These are phyloP conservation scores for Xylaria sp. DNA, from an alignment of 2,329 filamentous ascomycete genomes.

Conservation along the genomic window DNA sequence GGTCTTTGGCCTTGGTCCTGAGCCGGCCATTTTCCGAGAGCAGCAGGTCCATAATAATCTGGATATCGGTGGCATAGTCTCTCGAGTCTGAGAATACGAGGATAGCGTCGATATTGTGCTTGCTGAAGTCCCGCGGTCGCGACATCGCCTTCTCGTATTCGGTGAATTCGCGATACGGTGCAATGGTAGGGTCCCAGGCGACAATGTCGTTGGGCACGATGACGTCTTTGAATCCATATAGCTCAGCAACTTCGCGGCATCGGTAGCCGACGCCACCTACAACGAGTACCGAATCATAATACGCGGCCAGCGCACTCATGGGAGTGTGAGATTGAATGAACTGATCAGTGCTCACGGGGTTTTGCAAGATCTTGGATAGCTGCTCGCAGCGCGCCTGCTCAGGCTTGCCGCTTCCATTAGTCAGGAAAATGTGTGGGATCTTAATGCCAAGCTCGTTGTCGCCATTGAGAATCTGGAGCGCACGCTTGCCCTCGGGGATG, in stretches of 20 bases:
- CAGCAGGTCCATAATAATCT: constrained; percentile 80
- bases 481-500: constrained; percentile 74
- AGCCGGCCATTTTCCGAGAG: constrained; percentile 75
- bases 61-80: constrained; percentile 80
- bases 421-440: constrained; percentile 79
- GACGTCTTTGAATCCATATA: constrained; percentile 79
- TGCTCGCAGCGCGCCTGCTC: constrained; percentile 73
- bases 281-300: constrained; percentile 80
- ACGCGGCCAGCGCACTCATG: constrained; percentile 79
- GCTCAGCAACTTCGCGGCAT: constrained; percentile 77
- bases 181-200: constrained; percentile 75
- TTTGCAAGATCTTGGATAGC: constrained; percentile 72
- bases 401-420: constrained; percentile 79
- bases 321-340: constrained; percentile 83
- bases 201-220: constrained; percentile 79
- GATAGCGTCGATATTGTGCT: constrained; percentile 78
- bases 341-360: constrained; percentile 74
- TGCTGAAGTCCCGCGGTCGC: constrained; percentile 76
- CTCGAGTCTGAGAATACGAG: constrained; percentile 79
- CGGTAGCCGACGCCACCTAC: constrained; percentile 80
- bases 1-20: constrained; percentile 73
- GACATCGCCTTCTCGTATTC: constrained; percentile 74
- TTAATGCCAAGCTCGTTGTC: constrained; percentile 83
- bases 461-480: constrained; percentile 77
- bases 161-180: constrained; percentile 75